Conservation (phyloP, 2,329 filamentous ascomycete genomes). For the Colletotrichum shisoi region DNA sequence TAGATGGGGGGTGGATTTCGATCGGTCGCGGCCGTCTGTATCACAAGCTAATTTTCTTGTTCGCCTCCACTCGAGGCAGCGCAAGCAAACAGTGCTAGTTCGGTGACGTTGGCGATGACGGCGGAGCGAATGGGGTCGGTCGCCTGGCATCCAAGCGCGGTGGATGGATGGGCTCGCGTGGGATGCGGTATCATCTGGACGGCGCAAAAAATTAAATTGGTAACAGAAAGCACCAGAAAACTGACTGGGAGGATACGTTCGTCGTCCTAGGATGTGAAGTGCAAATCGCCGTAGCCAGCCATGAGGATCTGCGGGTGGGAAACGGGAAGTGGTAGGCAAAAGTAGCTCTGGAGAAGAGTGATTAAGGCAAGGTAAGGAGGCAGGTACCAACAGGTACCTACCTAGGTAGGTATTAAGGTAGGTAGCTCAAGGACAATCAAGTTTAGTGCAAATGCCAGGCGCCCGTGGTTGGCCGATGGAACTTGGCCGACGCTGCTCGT, state of each 20-base stretch:
- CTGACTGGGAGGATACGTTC: not conserved
- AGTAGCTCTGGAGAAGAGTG: not conserved
- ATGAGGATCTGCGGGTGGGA: slow-evolving; percentile 32
- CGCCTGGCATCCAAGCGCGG: slow-evolving; percentile 34
- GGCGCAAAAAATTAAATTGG: slow-evolving; percentile 6
- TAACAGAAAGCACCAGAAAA: slow-evolving; percentile 7
- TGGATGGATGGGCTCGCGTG: slow-evolving; percentile 31
- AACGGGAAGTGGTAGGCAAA: not conserved
- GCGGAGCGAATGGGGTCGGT: slow-evolving; percentile 23
- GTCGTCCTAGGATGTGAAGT: slow-evolving; percentile 13
- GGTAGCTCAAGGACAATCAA: not conserved
- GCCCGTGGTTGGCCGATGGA: slow-evolving; percentile 2
- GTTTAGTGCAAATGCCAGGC: slow-evolving; percentile 8
- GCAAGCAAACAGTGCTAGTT: slow-evolving; percentile 20
- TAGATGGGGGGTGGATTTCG: not conserved
- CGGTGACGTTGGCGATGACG: slow-evolving; percentile 32
- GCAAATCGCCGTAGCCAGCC: slow-evolving; percentile 33
- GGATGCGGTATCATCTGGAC: slow-evolving; percentile 37
- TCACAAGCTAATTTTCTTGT: slow-evolving; percentile 11
- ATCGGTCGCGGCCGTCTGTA: not conserved
- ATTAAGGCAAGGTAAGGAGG: not conserved
- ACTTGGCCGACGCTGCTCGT: slow-evolving; percentile 29
- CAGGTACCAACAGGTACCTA: not conserved
- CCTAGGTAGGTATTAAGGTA: not conserved
- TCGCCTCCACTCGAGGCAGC: slow-evolving; percentile 5